Base-by-base conservation (phyloP, 805 yeast genomes). In the Vanderwaltozyma polyspora region DNA sequence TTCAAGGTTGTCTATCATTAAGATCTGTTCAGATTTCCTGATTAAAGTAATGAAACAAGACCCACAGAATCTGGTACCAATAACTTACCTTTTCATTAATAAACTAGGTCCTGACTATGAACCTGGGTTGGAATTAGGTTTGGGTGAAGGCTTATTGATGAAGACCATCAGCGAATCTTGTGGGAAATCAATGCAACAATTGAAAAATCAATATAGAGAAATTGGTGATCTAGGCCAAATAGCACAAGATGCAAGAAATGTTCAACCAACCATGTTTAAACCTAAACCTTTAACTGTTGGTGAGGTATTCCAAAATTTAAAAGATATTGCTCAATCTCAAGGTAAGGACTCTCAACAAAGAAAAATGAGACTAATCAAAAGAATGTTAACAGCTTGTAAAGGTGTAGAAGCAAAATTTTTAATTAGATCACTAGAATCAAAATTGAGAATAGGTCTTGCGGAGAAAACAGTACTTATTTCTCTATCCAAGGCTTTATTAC, bases 61-160 rank as follows among this genome's bases (percentile, higher is more conserved):
- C 29, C 72, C 76, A 3, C 43, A 55, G 3, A 72, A 70, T 29
- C 59, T 91, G 34, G 67, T 83, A 6, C 74, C 72, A 36, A 76
- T 84, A 2, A 80, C 87, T 1, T 91, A 89, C 48, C 67, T 91
- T 13, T 81, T 82, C 59, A 86, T 89, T 52, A 89, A 89, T 54
- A 65, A 89, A 40, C 62, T 87, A 8, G 95, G 96, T 0, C 98
- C 98, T 0, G 98, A 91, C 55, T 91, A 91, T 52, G 95, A 85
- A 52, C 55, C 57, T 4, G 96, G 93, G 21, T 62, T 89, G 37
- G 98, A 91, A 51, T 64, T 91, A 18, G 98, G 98, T 0, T 67
- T 91, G 3, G 98, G 98, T 13, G 98, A 91, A 56, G 76, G 93
- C 2, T 54, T 91, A 9, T 62, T 91, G 19, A 75, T 87, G 49